These are phyloP conservation scores for Fraxinus pennsylvanica DNA, from an alignment of 257 asterid species.

Conservation along the genomic window DNA sequence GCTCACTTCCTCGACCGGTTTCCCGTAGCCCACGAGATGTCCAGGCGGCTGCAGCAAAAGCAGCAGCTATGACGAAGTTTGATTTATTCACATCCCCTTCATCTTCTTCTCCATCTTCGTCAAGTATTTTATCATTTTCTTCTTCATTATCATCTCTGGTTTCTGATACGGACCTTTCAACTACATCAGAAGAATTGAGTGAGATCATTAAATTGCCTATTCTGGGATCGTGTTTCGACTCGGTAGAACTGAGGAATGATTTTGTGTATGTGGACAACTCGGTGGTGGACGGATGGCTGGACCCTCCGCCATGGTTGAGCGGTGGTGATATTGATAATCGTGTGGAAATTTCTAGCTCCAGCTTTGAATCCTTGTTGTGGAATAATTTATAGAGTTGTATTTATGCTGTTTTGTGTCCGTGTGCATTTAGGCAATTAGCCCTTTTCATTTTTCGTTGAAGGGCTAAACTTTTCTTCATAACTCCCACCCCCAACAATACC, in stretches of 20 bases:
- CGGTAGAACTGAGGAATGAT: constrained; percentile 14
- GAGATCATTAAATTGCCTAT: constrained; percentile 51
- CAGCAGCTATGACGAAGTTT: constrained; percentile 46
- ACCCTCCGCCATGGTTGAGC: constrained; percentile 33
- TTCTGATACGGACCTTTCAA: not conserved
- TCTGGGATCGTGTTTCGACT: constrained; percentile 37
- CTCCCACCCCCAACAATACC: not conserved
- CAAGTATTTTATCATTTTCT: not conserved
- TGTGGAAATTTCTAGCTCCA: constrained; percentile 13
- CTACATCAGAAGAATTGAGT: constrained; percentile 35
- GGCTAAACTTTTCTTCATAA: constrained; percentile 15
- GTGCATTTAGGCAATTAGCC: constrained; percentile 17
- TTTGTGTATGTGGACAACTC: constrained; percentile 35
- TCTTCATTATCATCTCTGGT: not conserved
- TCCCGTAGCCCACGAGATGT: constrained; percentile 50
- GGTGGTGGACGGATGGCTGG: not conserved
- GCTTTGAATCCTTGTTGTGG: not conserved
- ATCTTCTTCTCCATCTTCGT: not conserved
- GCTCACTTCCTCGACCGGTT: constrained; percentile 41
- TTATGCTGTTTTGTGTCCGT: not conserved
- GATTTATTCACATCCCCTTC: not conserved
- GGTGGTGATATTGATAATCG: constrained; percentile 16
- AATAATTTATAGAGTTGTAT: not conserved
- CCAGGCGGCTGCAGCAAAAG: constrained; percentile 50
- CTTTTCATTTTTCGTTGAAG: constrained; percentile 28